Base-by-base conservation (phyloP, 2,329 filamentous ascomycete genomes). In the Cryphonectria radicalis region DNA sequence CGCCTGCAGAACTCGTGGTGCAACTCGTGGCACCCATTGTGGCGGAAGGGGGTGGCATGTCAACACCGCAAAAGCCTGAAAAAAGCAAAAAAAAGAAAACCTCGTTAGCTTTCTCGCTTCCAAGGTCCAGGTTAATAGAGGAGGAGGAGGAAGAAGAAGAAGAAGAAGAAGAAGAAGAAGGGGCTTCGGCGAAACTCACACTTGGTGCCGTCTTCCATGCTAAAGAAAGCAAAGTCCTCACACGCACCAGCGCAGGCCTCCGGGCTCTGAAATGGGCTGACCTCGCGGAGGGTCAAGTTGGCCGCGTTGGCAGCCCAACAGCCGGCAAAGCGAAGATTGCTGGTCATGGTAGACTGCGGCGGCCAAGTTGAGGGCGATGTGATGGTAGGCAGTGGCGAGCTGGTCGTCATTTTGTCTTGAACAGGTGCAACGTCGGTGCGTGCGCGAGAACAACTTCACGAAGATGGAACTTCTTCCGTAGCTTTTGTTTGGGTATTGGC, bases 281-380 rank as follows among this genome's bases (percentile, higher is more conserved):
- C 11, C 40, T 42, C 35, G 22, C 13, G n/a, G 11, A 46, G 37
- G n/a, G 53, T 59, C 13, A 25, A 11, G 28, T 32, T 59, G 37
- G 22, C 46, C 37, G 35, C 22, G 8, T 67, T 53, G n/a, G 40
- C 37, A 19, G 65, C 14, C 65, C 65, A 67, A 57, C 65, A 67
- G 25, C 50, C 65, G 13, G 14, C 32, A 14, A 67, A 67, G 32
- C 65, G 50, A 17, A 57, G 42, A 57, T 42, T 35, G n/a, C 65
- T 32, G 3, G 40, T 6, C 35, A 32, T 35, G 37, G 10, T 28
- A 43, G 22, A 50, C 35, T 59, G 65, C 28, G 46, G 5, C 28
- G 63, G 10, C 14, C n/a, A 19, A 7, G 63, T 4, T 8, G 25
- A 11, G 55, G 22, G 13, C n/a, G 63, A 25, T 25, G 19, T 28